phyloP scores from a whole-genome alignment of 2,329 filamentous ascomycete species.

The Epichloe sibirici region DNA sequence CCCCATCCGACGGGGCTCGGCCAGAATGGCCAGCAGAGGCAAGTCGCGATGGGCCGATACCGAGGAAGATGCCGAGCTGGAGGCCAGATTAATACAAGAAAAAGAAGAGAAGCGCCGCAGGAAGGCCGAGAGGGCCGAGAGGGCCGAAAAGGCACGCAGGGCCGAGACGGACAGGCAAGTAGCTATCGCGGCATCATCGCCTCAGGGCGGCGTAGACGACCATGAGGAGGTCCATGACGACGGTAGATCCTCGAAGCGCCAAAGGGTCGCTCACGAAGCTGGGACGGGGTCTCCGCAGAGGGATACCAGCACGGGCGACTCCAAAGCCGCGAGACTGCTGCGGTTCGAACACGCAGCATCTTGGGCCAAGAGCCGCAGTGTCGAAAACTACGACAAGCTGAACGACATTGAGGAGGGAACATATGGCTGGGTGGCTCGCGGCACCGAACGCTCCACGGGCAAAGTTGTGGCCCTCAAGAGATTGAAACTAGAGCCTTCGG shows the following conservation, averaged over 20 bases:
- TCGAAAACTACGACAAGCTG: conserved; percentile 80
- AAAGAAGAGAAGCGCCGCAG: conserved; percentile 81
- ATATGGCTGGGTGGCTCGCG: conserved; percentile 88
- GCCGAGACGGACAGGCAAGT: conserved; percentile 31
- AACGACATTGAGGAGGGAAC: conserved; percentile 97
- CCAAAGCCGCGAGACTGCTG: conserved; percentile 42
- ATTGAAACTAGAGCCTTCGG: conserved; percentile 74
- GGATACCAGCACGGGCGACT: neutral
- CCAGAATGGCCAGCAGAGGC: conserved; percentile 44
- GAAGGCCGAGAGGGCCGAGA: conserved; percentile 69
- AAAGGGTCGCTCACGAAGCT: conserved; percentile 39
- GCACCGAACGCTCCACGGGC: conserved; percentile 59
- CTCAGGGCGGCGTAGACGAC: conserved; percentile 8
- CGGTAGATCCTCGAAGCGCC: conserved; percentile 48
- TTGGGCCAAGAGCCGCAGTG: conserved; percentile 62
- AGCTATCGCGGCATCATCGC: neutral
- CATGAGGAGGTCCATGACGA: conserved; percentile 16
- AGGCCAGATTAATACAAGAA: conserved; percentile 61
- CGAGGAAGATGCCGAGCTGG: conserved; percentile 65
- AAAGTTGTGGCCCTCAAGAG: conserved; percentile 85
- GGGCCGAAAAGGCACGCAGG: conserved; percentile 67
- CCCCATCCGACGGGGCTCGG: neutral
- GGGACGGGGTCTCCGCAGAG: conserved; percentile 9
- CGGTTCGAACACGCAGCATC: conserved; percentile 51
- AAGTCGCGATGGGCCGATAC: conserved; percentile 83